Evolutionary conservation across 305 asterid genomes (phyloP), one percentile per base, ranked within the genome.

Genomic region (Plantago coronopus): DNA sequence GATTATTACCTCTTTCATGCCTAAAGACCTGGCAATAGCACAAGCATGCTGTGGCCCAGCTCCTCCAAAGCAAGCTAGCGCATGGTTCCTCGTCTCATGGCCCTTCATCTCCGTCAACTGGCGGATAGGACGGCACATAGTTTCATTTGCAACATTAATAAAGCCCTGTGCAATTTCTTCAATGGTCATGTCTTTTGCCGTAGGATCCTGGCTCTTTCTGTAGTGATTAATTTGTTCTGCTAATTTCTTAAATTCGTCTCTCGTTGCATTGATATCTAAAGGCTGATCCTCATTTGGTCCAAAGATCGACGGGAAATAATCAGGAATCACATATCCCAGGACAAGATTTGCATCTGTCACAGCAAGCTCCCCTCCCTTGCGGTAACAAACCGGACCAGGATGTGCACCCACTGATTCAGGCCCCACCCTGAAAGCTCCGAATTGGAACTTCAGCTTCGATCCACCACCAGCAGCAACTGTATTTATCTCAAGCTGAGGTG

Each of bases 381-480:
- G 74, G 50, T 93, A 93, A 76, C 99, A 93, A 71, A 89, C 97
- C 1, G 97, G 99, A 11, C 98, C 98, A 3, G 98, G 98, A 72
- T 93, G 97, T 34, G 98, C 97, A 62, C 94, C 95, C 19, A 91
- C 98, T 12, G 98, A 91, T 70, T 91, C 98, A 12, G 98, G 98
- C 56, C 98, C 98, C 47, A 89, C 97, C 74, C 86, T 75, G 82
- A 89, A 93, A 81, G 97, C 84, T 68, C 98, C 98, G 45, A 86
- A 83, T 50, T 83, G 97, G 65, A 93, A 89, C 79, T 83, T 89
- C 64, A 93, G 67, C 76, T 93, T 93, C 13, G 99, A 93, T 47
- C 99, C 99, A 67, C 99, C 99, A 3, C 97, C 96, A 65, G 97
- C 97, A 65, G 98, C 99, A 45, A 93, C 97, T 9, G 97, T 89